Evolutionary conservation across 2,329 filamentous ascomycete genomes (phyloP).

Genomic region (Diplocarpon mali): DNA sequence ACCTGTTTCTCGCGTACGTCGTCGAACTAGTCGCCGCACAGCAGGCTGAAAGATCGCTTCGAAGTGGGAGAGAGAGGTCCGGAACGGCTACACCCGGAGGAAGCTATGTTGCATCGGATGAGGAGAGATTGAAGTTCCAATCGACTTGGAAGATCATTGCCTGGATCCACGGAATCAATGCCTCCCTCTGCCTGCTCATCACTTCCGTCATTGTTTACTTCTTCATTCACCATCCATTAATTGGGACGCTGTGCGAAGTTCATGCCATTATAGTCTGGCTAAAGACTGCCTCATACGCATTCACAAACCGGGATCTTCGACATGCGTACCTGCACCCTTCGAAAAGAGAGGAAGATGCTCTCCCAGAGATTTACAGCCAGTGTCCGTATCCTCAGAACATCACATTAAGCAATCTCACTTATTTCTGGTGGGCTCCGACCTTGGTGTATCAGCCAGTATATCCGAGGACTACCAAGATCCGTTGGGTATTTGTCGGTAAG

Average conservation of each 20-base stretch:
- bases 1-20: constrained; percentile 79
- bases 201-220: constrained; percentile 84
- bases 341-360: constrained; percentile 50
- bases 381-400: constrained; percentile 90
- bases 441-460: constrained; percentile 96
- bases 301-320: constrained; percentile 90
- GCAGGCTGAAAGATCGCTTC: constrained; percentile 61
- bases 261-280: constrained; percentile 94
- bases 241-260: constrained; percentile 80
- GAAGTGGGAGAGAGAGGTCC: constrained; percentile 35
- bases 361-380: constrained; percentile 70
- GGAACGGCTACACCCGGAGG: constrained; percentile 26
- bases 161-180: constrained; percentile 71
- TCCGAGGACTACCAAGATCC: constrained; percentile 67
- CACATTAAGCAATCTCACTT: constrained; percentile 74
- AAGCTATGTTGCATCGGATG: constrained; percentile 26
- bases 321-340: constrained; percentile 77
- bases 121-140: constrained; percentile 52
- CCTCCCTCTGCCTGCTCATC: constrained; percentile 67
- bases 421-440: constrained; percentile 98
- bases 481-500: constrained; percentile 83
- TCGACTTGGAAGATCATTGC: constrained; percentile 72
- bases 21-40: constrained; percentile 77
- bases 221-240: constrained; percentile 82
- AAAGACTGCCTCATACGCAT: constrained; percentile 90